phyloP scores from a whole-genome alignment of 164 flowering plant genomes.

The Berberis vulgaris region DNA sequence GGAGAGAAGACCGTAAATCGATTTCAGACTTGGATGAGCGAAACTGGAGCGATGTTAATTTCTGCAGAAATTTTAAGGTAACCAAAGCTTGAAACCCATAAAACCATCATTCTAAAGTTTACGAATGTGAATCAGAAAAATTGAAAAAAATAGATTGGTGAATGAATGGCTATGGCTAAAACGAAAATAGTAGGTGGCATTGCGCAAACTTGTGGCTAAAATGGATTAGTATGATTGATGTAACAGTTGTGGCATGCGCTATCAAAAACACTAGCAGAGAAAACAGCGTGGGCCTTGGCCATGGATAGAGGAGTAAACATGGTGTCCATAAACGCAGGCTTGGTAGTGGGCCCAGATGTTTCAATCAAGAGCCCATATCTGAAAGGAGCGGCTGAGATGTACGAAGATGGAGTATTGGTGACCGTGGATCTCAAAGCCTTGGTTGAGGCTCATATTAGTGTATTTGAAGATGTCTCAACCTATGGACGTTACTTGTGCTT shows the following conservation, averaged over 20 bases:
- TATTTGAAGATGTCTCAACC: slow-evolving; percentile 47
- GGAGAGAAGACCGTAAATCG: slow-evolving; percentile 38
- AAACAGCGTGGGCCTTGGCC: slow-evolving; percentile 77
- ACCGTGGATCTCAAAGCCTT: slow-evolving; percentile 47
- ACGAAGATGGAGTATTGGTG: slow-evolving; percentile 62
- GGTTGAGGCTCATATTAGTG: slow-evolving; percentile 68
- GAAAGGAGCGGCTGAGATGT: slow-evolving; percentile 88
- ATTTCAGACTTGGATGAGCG: slow-evolving; percentile 41
- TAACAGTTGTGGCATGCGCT: slow-evolving; percentile 75
- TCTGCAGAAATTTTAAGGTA: slow-evolving; percentile 61
- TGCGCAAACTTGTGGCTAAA: no score
- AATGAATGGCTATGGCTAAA: no score
- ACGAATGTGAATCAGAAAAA: no score
- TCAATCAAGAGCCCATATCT: slow-evolving; percentile 43
- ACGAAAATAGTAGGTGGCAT: no score
- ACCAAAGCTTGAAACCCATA: no score
- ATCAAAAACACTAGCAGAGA: slow-evolving; percentile 74
- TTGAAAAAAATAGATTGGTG: no score
- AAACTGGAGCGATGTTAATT: slow-evolving; percentile 60
- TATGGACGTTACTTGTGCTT: slow-evolving; percentile 82
- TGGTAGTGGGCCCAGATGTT: slow-evolving; percentile 36
- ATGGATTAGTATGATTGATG: background rate
- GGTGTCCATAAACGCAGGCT: slow-evolving; percentile 66
- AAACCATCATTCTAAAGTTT: no score
- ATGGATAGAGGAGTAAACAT: slow-evolving; percentile 71